Conservation (phyloP, 192 early-diverging fungal species). For the Coemansia sp. region DNA sequence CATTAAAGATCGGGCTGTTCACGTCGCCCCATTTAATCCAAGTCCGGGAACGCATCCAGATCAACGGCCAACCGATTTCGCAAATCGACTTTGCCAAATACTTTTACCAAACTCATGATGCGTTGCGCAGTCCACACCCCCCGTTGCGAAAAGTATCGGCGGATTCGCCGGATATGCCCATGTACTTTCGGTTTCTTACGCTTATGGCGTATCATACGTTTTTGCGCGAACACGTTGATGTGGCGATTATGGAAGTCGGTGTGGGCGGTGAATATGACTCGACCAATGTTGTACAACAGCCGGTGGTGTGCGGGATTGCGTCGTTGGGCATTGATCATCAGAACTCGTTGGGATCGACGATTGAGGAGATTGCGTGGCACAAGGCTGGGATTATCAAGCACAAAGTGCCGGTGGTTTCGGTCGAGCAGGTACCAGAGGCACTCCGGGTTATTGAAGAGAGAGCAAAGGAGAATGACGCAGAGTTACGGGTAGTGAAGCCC, state of each 20-base stretch:
- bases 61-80: constrained; percentile 80
- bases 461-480: constrained; percentile 63
- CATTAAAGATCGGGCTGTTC: constrained; percentile 67
- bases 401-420: constrained; percentile 69
- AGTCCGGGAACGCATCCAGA: constrained; percentile 90
- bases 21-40: constrained; percentile 92
- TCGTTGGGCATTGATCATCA: constrained; percentile 80
- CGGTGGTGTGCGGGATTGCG: constrained; percentile 77
- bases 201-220: constrained; percentile 89
- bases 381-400: constrained; percentile 81
- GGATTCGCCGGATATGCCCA: constrained; percentile 52
- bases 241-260: constrained; percentile 79
- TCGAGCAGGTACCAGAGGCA: constrained; percentile 69
- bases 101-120: constrained; percentile 85
- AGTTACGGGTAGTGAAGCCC: constrained; percentile 39
- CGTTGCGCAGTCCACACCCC: constrained; percentile 50
- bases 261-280: constrained; percentile 84
- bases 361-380: constrained; percentile 79
- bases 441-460: constrained; percentile 66
- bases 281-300: constrained; percentile 72
- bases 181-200: constrained; percentile 91
- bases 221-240: constrained; percentile 77
- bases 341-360: constrained; percentile 65
- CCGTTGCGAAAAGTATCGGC: constrained; percentile 23
- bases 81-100: constrained; percentile 77